A percentile compares a stretch with the other conserved stretches of the same genome.
These are phyloP conservation scores for Naganishia liquefaciens DNA, from an alignment of 1,284 basidiomycete genomes.

Conservation along the genomic window DNA sequence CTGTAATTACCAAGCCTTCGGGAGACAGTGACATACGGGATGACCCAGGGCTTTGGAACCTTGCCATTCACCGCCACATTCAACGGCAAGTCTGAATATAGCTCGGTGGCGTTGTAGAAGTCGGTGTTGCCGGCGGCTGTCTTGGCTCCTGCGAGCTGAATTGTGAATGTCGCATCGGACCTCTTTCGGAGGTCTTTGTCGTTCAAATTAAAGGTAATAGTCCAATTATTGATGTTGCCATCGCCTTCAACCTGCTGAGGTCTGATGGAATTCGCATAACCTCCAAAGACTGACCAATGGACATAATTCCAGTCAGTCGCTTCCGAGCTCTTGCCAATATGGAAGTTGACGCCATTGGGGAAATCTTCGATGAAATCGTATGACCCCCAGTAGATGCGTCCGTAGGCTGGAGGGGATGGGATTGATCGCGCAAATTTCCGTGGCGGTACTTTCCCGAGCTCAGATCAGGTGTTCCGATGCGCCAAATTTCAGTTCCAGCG, in stretches of 20 bases:
- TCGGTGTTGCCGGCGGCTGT: slow-evolving; percentile 42
- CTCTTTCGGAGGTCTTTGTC: slow-evolving; percentile 24
- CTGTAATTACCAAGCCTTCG: neutral
- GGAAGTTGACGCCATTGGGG: slow-evolving; percentile 41
- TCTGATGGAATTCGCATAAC: slow-evolving; percentile 19
- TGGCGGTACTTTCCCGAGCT: slow-evolving; percentile 42
- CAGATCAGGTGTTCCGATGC: slow-evolving; percentile 43
- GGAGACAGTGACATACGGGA: slow-evolving; percentile 36
- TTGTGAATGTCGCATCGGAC: slow-evolving; percentile 37
- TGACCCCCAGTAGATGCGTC: slow-evolving; percentile 43
- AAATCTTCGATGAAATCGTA: slow-evolving; percentile 44
- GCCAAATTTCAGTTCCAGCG: slow-evolving; percentile 43
- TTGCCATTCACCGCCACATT: slow-evolving; percentile 40
- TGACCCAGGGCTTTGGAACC: slow-evolving; percentile 36
- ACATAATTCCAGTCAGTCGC: slow-evolving; percentile 42
- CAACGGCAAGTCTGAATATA: slow-evolving; percentile 34
- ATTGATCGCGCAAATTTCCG: slow-evolving; percentile 37
- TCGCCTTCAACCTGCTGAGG: slow-evolving; percentile 1
- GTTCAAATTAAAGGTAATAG: slow-evolving; percentile 37
- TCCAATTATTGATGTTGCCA: slow-evolving; percentile 44
- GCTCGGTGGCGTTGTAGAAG: slow-evolving; percentile 31
- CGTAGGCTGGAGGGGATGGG: slow-evolving; percentile 36
- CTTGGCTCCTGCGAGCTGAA: slow-evolving; percentile 39
- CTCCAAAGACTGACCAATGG: slow-evolving; percentile 40
- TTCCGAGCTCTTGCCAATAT: slow-evolving; percentile 37